phyloP scores from a whole-genome alignment of 2,329 filamentous ascomycete genomes.

The Fonsecaea monophora region DNA sequence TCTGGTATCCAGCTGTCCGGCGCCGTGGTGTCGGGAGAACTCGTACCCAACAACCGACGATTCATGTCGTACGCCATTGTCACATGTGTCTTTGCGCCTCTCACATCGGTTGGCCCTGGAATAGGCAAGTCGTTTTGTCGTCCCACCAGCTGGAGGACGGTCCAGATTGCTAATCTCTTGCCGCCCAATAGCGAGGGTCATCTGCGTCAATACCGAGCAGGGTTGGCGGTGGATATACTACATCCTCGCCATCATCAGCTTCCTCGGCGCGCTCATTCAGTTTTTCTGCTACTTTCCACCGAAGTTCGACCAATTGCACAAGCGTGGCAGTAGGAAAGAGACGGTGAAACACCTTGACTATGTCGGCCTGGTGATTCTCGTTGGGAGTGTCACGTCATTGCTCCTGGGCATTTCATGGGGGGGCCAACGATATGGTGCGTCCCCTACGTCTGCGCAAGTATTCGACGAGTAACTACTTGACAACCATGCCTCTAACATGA shows the following conservation, averaged over 20 bases:
- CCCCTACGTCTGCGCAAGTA: not conserved
- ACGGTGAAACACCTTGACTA: not conserved
- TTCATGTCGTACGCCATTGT: not conserved
- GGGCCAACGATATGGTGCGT: not conserved
- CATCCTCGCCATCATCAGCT: not conserved
- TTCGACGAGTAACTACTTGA: no score
- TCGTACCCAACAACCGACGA: not conserved
- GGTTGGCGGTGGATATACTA: not conserved
- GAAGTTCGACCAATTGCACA: not conserved
- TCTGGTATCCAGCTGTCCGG: not conserved
- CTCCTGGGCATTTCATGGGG: not conserved
- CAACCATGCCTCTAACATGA: no score
- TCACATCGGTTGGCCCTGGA: not conserved
- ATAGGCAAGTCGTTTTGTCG: not conserved
- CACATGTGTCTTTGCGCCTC: not conserved
- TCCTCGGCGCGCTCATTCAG: not conserved
- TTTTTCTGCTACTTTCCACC: not conserved
- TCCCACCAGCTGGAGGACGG: not conserved
- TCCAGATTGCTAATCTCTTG: not conserved
- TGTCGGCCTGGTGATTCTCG: not conserved
- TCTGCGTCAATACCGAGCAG: not conserved
- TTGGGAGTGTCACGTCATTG: not conserved
- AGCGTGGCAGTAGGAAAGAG: not conserved
- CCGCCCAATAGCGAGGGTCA: no score
- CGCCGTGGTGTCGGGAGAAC: not conserved